phyloP scores from a whole-genome alignment of 331 rosid genomes.

The Malus hybrid region DNA sequence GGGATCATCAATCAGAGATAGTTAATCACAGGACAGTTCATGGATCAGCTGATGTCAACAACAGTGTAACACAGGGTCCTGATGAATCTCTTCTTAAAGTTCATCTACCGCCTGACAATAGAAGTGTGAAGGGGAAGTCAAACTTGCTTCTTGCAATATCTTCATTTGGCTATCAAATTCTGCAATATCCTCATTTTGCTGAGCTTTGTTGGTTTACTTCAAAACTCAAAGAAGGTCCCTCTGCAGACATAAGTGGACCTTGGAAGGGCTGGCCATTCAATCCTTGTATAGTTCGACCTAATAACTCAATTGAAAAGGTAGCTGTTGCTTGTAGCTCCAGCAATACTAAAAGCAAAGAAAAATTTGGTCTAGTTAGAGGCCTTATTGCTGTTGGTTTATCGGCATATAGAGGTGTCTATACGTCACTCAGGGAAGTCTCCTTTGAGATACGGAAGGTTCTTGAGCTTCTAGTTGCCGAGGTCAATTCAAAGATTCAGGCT shows the following conservation, averaged over 20 bases:
- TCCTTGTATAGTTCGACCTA: slow-evolving; percentile 75
- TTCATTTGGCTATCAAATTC: slow-evolving; percentile 87
- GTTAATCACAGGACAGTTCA: slow-evolving; percentile 22
- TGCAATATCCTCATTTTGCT: slow-evolving; percentile 85
- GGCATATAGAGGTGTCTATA: slow-evolving; percentile 78
- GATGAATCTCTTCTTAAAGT: slow-evolving; percentile 37
- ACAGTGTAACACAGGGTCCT: slow-evolving; percentile 26
- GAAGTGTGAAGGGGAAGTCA: slow-evolving; percentile 62
- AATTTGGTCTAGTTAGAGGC: slow-evolving; percentile 66
- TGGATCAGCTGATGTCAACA: slow-evolving; percentile 24
- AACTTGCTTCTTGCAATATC: slow-evolving; percentile 65
- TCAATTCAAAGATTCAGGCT: slow-evolving; percentile 56
- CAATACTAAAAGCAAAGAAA: slow-evolving; percentile 52
- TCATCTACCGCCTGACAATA: slow-evolving; percentile 41
- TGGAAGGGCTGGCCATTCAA: slow-evolving; percentile 99
- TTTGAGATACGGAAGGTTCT: slow-evolving; percentile 72
- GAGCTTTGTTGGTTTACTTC: slow-evolving; percentile 99
- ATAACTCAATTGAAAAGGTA: slow-evolving; percentile 38
- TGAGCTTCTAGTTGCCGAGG: slow-evolving; percentile 57
- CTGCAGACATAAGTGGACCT: slow-evolving; percentile 80
- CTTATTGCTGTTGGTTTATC: slow-evolving; percentile 85
- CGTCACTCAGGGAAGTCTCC: slow-evolving; percentile 77
- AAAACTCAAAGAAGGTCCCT: slow-evolving; percentile 83
- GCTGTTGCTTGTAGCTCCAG: slow-evolving; percentile 36
- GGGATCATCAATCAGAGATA: slow-evolving; percentile 18